Percentiles rank a stretch among this genome's conserved stretches.
Evolutionary conservation across 352 stramenopile species (phyloP).

Genomic region (Phytopythium cucurbitacearum): DNA sequence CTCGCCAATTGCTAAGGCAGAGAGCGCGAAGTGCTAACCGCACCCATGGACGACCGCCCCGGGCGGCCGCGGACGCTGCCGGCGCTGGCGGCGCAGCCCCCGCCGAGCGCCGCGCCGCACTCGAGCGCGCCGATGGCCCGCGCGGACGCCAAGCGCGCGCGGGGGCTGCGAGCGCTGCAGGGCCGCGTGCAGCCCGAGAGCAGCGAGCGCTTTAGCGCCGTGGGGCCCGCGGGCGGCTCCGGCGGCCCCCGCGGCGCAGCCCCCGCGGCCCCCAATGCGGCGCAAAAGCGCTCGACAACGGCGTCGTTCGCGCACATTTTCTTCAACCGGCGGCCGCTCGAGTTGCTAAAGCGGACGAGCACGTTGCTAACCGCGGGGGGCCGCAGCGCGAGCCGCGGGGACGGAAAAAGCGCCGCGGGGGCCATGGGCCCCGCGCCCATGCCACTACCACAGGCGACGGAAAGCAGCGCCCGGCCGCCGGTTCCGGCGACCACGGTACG

Average conservation of each 20-base stretch:
- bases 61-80: slow-evolving; percentile 1
- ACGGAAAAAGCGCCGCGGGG: background rate
- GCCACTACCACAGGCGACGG: slow-evolving; percentile 1
- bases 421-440: background rate
- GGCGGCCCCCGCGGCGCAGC: background rate
- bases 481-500: background rate
- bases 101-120: background rate
- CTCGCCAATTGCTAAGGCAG: background rate
- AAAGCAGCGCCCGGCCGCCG: slow-evolving; percentile 1
- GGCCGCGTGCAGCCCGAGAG: background rate
- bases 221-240: slow-evolving; percentile 3
- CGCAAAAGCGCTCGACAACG: slow-evolving; percentile 25
- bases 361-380: slow-evolving; percentile 15
- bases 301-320: slow-evolving; percentile 28
- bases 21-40: background rate
- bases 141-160: slow-evolving; percentile 5
- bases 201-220: slow-evolving; percentile 3
- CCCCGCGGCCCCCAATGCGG: background rate
- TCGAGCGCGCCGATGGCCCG: background rate
- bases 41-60: background rate
- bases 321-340: slow-evolving; percentile 40
- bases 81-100: background rate
- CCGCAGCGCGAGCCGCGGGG: background rate
- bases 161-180: background rate
- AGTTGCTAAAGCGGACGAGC: slow-evolving; percentile 34